Evolutionary conservation across 257 asterid genomes (phyloP), one percentile per base, ranked within the genome.

Genomic region (Thymus mandschuricus): DNA sequence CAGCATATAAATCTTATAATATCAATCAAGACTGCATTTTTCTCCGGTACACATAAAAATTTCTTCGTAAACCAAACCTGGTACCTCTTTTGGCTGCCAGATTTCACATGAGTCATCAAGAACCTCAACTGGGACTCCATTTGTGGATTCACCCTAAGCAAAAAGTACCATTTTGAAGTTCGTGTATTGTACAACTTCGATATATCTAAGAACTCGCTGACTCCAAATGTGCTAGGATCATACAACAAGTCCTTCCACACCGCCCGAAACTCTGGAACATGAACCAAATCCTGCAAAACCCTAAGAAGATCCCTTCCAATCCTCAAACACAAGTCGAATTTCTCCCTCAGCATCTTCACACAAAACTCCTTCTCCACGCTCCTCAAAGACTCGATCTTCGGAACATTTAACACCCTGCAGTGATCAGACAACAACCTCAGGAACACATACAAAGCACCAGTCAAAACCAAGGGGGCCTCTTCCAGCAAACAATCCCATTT

Each of bases 271-370:
- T 88, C 96, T 0, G 88, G 88, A 65, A 88, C 81, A 71, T 79
- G 87, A 77, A 77, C 83, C 90, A 92, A 81, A 81, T 89, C 96
- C 50, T 86, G 98, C 79, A 92, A 82, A 80, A 92, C 87, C 86
- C 98, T 80, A 48, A 92, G 44, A 68, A 92, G 86, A 81, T 92
- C 98, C 74, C 96, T 85, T 70, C 98, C 98, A 60, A 92, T 84
- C 78, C 72, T 86, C 74, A 85, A 69, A 81, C 96, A 92, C 83
- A 92, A 78, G 30, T 38, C 52, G 56, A 89, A 89, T 0, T 80
- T 80, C 71, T 88, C 87, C 68, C 92, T 85, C 67, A 92, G 51
- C 84, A 86, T 72, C 69, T 79, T 79, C 49, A 85, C 79, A 69
- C 94, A 92, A 60, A 84, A 89, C 1, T 65, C 82, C 74, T 78